Evolutionary conservation across 2,329 filamentous ascomycete genomes (phyloP), one percentile per base, ranked within the genome.

Genomic region (Colletotrichum somersetense): DNA sequence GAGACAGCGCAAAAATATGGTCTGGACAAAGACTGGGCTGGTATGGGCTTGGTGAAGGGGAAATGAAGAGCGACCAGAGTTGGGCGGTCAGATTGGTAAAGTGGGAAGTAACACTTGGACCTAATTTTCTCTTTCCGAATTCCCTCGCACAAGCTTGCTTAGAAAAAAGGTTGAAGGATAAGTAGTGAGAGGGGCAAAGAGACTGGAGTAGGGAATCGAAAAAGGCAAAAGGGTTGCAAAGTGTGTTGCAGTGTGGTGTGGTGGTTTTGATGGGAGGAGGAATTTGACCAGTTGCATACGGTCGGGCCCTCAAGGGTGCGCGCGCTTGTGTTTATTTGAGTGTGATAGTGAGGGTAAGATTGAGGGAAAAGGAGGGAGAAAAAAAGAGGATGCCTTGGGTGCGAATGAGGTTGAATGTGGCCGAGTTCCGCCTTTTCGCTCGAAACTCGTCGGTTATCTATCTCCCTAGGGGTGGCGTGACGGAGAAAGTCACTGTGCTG

Each of bases 341-440:
- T 52, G 44, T 14, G 33, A 61, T 40, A 35, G 52, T 46, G 44
- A 63, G 53, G 69, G 59, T 55, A 18, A 33, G 52, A 33, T 30
- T 42, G 53, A 30, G 33, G 26, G 48, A 53, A 42, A 64, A 58
- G 53, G 38, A 59, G 46, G 70, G 61, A 59, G 30, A 30, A 62
- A 67, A 42, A 63, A 72, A 63, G 18, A 48, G 55, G 70, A 70
- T 72, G 66, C 70, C 61, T 72, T 72, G 70, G 70, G 66, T 70
- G 70, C 55, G 57, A 72, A 69, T 70, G 66, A 70, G 61, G 48
- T 72, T 72, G 38, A 61, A 38, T 48, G 66, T 64, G 69, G 69
- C 70, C 70, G 48, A 72, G 70, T 72, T 72, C 70, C 70, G 70
- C 70, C 69, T 69, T 69, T 72, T 70, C 55, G 70, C 66, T 72